Percentiles rank a stretch among this genome's conserved stretches.
These are phyloP conservation scores for Candida maltosa DNA, from an alignment of 805 yeast species.

Conservation along the genomic window DNA sequence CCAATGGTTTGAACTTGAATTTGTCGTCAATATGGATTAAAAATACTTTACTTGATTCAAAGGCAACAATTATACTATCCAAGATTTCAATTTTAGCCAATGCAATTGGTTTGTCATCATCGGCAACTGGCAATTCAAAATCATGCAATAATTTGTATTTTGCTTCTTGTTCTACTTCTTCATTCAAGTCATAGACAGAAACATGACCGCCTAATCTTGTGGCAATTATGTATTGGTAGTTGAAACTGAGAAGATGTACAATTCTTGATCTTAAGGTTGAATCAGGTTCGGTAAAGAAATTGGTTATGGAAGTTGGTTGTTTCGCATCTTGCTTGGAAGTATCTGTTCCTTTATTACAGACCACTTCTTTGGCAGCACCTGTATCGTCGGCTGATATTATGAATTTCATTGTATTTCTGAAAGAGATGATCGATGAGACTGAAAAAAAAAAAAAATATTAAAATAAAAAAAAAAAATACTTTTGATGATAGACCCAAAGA, in stretches of 20 bases:
- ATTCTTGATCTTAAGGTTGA: slow-evolving; percentile 31
- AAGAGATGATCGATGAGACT: slow-evolving; percentile 1
- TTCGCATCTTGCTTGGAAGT: slow-evolving; percentile 67
- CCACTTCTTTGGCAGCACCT: slow-evolving; percentile 62
- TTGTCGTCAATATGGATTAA: slow-evolving; percentile 29
- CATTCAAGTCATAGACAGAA: slow-evolving; percentile 32
- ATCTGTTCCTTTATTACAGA: slow-evolving; percentile 69
- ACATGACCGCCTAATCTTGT: slow-evolving; percentile 43
- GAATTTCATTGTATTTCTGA: slow-evolving; percentile 56
- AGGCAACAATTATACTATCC: slow-evolving; percentile 40
- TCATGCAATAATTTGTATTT: slow-evolving; percentile 35
- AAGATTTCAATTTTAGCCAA: slow-evolving; percentile 23
- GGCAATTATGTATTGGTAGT: slow-evolving; percentile 36
- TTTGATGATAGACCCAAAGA: too few relatives aligned
- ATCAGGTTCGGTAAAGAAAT: slow-evolving; percentile 31
- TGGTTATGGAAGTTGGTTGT: slow-evolving; percentile 57
- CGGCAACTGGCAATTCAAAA: slow-evolving; percentile 19
- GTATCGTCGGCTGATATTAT: slow-evolving; percentile 64
- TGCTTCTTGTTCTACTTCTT: slow-evolving; percentile 30
- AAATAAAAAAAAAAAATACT: too few relatives aligned
- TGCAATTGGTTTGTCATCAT: slow-evolving; percentile 26
- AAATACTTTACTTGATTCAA: slow-evolving; percentile 42
- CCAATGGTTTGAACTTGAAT: slow-evolving; percentile 28
- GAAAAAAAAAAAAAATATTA: slow-evolving; percentile 1
- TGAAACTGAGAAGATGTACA: slow-evolving; percentile 25